Evolutionary conservation across 768 basidiomycete genomes (phyloP).

Genomic region (Lepiota venenata): DNA sequence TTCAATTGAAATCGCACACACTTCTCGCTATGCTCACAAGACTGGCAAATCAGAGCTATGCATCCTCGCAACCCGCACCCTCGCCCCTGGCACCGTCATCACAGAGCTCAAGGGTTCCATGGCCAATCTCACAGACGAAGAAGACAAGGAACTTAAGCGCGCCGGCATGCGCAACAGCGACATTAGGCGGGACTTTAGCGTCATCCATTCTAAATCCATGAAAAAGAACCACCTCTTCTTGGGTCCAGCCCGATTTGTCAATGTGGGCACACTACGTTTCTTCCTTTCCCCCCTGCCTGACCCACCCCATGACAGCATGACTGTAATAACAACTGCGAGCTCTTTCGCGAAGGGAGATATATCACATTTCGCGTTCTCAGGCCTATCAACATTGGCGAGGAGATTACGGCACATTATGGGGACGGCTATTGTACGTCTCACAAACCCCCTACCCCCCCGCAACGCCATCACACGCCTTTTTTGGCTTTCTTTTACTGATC

Average conservation of each 20-base stretch:
- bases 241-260: slow-evolving; percentile 90
- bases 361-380: slow-evolving; percentile 86
- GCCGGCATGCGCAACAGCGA: slow-evolving; percentile 73
- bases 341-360: slow-evolving; percentile 85
- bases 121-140: slow-evolving; percentile 83
- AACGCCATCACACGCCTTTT: no score
- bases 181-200: slow-evolving; percentile 85
- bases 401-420: slow-evolving; percentile 88
- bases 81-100: slow-evolving; percentile 68
- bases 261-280: slow-evolving; percentile 50
- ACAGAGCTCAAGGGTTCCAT: slow-evolving; percentile 89
- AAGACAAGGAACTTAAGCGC: slow-evolving; percentile 83
- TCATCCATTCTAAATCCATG: slow-evolving; percentile 88
- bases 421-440: slow-evolving; percentile 87
- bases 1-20: slow-evolving; percentile 85
- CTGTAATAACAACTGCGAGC: slow-evolving; percentile 85
- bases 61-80: slow-evolving; percentile 74
- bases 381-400: slow-evolving; percentile 76
- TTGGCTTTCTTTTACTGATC: slow-evolving; percentile 10
- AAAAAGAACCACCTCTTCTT: slow-evolving; percentile 91
- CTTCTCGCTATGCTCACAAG: slow-evolving; percentile 80
- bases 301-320: slow-evolving; percentile 59
- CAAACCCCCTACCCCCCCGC: no score
- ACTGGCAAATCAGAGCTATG: slow-evolving; percentile 90
- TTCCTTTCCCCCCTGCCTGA: slow-evolving; percentile 20